Evolutionary conservation across 2,329 filamentous ascomycete genomes (phyloP), one percentile per base, ranked within the genome.

Genomic region (Periglandula ipomoeae): DNA sequence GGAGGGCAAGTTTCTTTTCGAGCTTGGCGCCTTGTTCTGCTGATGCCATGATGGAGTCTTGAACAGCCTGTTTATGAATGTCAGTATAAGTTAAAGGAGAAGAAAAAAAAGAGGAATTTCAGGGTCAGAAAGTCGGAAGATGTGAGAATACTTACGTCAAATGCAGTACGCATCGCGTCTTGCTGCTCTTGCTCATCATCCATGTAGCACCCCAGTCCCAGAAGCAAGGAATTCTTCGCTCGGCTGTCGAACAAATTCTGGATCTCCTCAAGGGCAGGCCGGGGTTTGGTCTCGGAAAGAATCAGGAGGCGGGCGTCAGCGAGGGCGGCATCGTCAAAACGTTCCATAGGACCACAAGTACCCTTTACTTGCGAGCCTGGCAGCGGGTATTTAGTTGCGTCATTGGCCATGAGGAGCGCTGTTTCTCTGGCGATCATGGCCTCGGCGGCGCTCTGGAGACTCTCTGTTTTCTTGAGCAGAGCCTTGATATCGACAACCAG

Each of bases 1-100:
- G 84, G 47, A 95, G 74, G 0, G 76, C 75, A n/a, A 98, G 78
- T 68, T 93, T 96, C 78, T 95, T 95, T 68, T 97, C 90, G 1
- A 95, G 72, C 66, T 91, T 94, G 62, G 89, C 88, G 47, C 87
- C 87, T 50, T 84, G 78, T 57, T 91, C 84, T 3, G 90, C 93
- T 0, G 82, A 81, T 3, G 77, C 71, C 57, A 87, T 76, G 53
- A 95, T 85, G 7, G 78, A 74, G 42, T 87, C 79, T 66, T 93
- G 86, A 2, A 89, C 78, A 41, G 75, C 76, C 82, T 86, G 48
- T 45, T 17, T 11, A n/a, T 11, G 13, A n/a, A n/a, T 22, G 17
- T 13, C n/a, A 26, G 22, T n/a, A 13, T 8, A 32, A 6, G 8
- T 17, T 23, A 3, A 26, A 11, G 22, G 20, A 34, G 19, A 11